phyloP scores from a whole-genome alignment of 306 rosid species.

The Astragalus glycyphyllos region DNA sequence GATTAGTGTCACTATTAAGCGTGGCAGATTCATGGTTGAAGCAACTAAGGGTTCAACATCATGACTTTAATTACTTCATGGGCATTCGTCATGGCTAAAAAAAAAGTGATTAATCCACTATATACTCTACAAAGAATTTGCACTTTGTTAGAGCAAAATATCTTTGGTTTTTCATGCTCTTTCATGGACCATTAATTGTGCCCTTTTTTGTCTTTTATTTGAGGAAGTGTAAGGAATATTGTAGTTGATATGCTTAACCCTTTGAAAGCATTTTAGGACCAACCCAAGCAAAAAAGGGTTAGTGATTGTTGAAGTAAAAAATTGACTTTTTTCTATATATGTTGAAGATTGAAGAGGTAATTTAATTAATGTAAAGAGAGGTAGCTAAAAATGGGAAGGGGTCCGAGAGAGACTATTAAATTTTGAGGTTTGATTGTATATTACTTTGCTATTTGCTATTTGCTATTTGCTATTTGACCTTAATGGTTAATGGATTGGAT shows the following conservation, averaged over 20 bases:
- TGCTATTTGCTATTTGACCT: conserved; percentile 13
- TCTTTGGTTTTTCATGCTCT: conserved; percentile 40
- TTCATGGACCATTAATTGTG: conserved; percentile 44
- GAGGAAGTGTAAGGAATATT: conserved; percentile 40
- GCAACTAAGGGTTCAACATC: conserved; percentile 96
- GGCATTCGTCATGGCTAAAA: conserved; percentile 61
- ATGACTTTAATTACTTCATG: conserved; percentile 88
- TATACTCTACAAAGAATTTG: conserved; percentile 31
- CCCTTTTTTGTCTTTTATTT: conserved; percentile 6
- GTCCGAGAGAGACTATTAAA: conserved; percentile 23
- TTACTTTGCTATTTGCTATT: conserved; percentile 23
- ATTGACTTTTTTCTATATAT: conserved; percentile 40
- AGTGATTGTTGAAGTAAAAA: neutral
- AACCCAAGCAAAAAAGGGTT: conserved; percentile 35
- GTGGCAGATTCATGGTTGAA: conserved; percentile 98
- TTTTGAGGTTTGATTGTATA: conserved; percentile 34
- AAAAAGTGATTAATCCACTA: conserved; percentile 40
- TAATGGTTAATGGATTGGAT: conserved; percentile 37
- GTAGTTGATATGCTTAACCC: conserved; percentile 40
- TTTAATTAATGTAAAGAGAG: conserved; percentile 37
- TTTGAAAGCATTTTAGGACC: conserved; percentile 46
- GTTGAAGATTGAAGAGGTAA: conserved; percentile 39
- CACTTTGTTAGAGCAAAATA: conserved; percentile 11
- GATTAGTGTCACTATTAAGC: conserved; percentile 68
- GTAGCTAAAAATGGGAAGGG: conserved; percentile 29